These are phyloP conservation scores for Coemansia umbellata DNA, from an alignment of 192 early-diverging fungal species.

Conservation along the genomic window DNA sequence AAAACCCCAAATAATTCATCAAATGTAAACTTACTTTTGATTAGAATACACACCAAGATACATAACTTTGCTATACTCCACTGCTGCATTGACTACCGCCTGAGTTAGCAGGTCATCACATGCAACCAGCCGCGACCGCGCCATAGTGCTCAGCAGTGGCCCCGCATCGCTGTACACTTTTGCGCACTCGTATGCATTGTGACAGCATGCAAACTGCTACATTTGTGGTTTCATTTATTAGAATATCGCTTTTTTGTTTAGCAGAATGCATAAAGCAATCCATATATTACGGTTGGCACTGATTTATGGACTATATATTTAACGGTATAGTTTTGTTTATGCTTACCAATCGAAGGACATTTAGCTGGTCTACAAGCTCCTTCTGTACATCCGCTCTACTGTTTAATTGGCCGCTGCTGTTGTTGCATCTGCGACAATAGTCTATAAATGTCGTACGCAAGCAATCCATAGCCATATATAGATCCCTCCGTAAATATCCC, in stretches of 20 bases:
- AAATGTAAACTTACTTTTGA: slow-evolving; percentile 19
- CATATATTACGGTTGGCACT: too few relatives aligned
- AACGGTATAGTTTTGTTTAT: not conserved
- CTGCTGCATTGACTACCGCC: slow-evolving; percentile 26
- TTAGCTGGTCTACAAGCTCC: slow-evolving; percentile 23
- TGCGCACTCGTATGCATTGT: slow-evolving; percentile 46
- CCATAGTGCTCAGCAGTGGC: slow-evolving; percentile 31
- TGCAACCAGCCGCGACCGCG: slow-evolving; percentile 13
- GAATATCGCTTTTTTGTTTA: too few relatives aligned
- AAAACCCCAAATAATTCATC: too few relatives aligned
- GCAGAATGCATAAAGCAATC: too few relatives aligned
- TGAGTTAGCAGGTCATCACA: slow-evolving; percentile 7
- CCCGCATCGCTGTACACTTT: slow-evolving; percentile 34
- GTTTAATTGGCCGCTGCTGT: too few relatives aligned
- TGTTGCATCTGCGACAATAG: too few relatives aligned
- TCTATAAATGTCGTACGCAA: slow-evolving; percentile 24
- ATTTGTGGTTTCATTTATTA: too few relatives aligned
- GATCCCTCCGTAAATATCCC: too few relatives aligned
- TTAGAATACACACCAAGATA: slow-evolving; percentile 31
- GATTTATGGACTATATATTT: too few relatives aligned
- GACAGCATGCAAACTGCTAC: slow-evolving; percentile 19
- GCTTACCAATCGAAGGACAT: slow-evolving; percentile 21
- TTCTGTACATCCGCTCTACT: not conserved
- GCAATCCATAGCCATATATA: too few relatives aligned
- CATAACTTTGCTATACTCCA: slow-evolving; percentile 44